Evolutionary conservation across 768 basidiomycete species (phyloP).

Genomic region (Kwoniella bestiolae): DNA sequence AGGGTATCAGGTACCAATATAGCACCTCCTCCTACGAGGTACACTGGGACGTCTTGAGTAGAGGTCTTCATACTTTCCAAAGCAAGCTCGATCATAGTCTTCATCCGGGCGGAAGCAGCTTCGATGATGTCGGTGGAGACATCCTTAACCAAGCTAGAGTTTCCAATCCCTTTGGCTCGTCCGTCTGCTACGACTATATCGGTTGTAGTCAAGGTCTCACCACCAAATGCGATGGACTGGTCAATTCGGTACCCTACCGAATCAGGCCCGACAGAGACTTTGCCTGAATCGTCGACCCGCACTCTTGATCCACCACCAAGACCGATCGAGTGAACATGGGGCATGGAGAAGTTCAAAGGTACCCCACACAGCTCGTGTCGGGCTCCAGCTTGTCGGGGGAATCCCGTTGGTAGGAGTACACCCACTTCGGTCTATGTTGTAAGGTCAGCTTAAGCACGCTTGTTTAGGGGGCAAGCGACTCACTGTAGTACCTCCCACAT

Average conservation of each 20-base stretch:
- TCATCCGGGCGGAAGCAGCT: constrained; percentile 60
- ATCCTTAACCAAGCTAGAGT: constrained; percentile 47
- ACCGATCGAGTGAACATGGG: constrained; percentile 62
- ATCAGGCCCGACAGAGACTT: constrained; percentile 67
- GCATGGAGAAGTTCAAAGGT: constrained; percentile 60
- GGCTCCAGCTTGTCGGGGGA: constrained; percentile 67
- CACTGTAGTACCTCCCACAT: constrained; percentile 68
- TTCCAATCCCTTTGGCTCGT: constrained; percentile 43
- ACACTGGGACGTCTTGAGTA: constrained; percentile 63
- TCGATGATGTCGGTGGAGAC: constrained; percentile 47
- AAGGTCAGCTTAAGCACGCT: background rate
- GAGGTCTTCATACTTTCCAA: constrained; percentile 71
- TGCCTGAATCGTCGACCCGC: constrained; percentile 56
- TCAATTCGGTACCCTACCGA: constrained; percentile 66
- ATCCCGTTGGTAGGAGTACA: constrained; percentile 62
- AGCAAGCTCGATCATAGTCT: constrained; percentile 61
- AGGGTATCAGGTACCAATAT: constrained; percentile 65
- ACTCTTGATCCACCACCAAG: constrained; percentile 70
- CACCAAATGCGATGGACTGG: constrained; percentile 64
- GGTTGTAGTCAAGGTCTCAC: constrained; percentile 66
- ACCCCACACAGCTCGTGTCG: constrained; percentile 69
- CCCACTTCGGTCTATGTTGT: constrained; percentile 24
- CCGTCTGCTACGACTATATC: constrained; percentile 64
- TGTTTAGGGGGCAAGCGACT: background rate
- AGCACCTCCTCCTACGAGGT: constrained; percentile 71